Evolutionary conservation across 371 early-diverging fungal species (phyloP).

Genomic region (Smittium mucronatum): DNA sequence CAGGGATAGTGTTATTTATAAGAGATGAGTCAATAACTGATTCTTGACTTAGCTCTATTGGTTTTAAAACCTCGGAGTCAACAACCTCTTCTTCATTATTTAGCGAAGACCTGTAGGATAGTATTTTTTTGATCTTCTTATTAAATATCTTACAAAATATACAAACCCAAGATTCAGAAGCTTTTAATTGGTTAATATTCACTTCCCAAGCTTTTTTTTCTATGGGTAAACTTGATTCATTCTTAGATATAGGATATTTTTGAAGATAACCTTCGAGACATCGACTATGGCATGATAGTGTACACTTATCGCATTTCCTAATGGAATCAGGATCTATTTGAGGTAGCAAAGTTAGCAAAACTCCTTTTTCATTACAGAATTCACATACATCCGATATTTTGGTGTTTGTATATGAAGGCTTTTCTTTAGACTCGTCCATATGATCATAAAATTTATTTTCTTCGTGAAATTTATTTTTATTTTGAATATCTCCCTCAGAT

Average conservation of each 20-base stretch:
- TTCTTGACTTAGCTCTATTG: background rate
- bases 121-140: background rate
- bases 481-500: too few relatives aligned
- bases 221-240: background rate
- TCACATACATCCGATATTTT: background rate
- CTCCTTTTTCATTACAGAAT: background rate
- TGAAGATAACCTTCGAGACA: background rate
- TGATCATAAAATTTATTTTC: too few relatives aligned
- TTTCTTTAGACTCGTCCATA: background rate
- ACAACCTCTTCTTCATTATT: background rate
- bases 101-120: background rate
- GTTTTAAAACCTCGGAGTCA: background rate
- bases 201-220: background rate
- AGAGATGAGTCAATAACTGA: background rate
- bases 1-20: background rate
- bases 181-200: background rate
- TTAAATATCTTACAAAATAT: constrained; percentile 1
- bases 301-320: background rate
- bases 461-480: too few relatives aligned
- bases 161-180: background rate
- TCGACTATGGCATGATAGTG: background rate
- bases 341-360: too few relatives aligned
- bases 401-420: background rate
- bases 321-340: background rate
- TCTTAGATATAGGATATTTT: background rate